Base-by-base conservation (phyloP, 768 basidiomycete genomes). In the Xerocomus spinulosus region DNA sequence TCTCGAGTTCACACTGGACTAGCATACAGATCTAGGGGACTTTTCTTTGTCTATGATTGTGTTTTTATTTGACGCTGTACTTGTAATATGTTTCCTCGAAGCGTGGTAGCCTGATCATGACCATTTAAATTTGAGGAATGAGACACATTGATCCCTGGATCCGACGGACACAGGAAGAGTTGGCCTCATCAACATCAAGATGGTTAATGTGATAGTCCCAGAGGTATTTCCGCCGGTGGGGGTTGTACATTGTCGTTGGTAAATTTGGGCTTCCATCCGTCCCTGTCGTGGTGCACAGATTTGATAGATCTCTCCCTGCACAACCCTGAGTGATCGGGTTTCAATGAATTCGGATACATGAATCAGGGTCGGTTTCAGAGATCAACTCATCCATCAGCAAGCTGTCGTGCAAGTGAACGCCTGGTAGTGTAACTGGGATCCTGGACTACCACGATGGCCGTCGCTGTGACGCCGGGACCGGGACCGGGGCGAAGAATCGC, bases 351-450 rank as follows among this genome's bases (percentile, higher is more conserved):
- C 8, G 9, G 15, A 24, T 38, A 42, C 51, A 58, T 63, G 53
- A 58, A 52, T 56, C 61, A 62, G 61, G 62, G 62, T 56, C 62
- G 44, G 20, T 17, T 17, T 52, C 62, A 53, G 59, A 51, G 51
- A 61, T 62, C 50, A 49, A 38, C 41, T 24, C 30, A 61, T 58
- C 53, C 50, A 34, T 34, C 25, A 13, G 15, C 41, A 14, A 15
- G 29, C 21, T 18, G 40, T 12, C n/a, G 15, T 14, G 32, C n/a
- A 17, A n/a, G 14, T 12, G 24, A 5, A 41, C 10, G 34, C 21
- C 1, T 9, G 12, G 10, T 4, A 28, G 26, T 5, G 26, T 10
- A 28, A 10, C n/a, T 28, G 26, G 10, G 26, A 18, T 35, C 33
- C 36, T 28, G 24, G 33, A 36, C 46, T 46, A 28, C 43, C 49